Percentiles rank a stretch among this genome's conserved stretches.
These are phyloP conservation scores for Atkinsonella hypoxylon DNA, from an alignment of 2,329 filamentous ascomycete species.

Conservation along the genomic window DNA sequence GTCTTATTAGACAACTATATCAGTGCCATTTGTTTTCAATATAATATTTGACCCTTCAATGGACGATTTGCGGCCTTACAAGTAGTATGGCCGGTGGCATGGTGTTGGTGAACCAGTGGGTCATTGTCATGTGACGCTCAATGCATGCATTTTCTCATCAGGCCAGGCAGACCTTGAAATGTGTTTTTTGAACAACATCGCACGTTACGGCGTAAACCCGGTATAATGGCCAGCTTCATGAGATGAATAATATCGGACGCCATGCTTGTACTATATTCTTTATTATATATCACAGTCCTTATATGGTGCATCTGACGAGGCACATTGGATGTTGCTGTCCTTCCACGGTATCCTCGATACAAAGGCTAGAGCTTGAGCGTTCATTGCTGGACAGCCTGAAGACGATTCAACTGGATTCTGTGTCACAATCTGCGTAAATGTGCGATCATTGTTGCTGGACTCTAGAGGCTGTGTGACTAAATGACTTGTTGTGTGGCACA, in stretches of 20 bases:
- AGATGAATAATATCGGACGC: too few species aligned
- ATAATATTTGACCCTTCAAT: neutral
- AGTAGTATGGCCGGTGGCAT: neutral
- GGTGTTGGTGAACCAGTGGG: neutral
- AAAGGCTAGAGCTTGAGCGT: neutral
- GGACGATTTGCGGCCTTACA: neutral
- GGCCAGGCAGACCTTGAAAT: too few species aligned
- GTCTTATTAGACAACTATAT: neutral
- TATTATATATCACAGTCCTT: too few species aligned
- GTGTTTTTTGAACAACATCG: too few species aligned
- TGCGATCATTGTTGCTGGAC: neutral
- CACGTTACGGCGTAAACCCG: too few species aligned
- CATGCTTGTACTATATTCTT: too few species aligned
- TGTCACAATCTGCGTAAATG: neutral
- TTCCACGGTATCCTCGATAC: neutral
- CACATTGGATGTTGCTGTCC: too few species aligned
- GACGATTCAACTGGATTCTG: neutral
- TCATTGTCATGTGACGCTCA: conserved; percentile 3
- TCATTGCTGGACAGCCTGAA: neutral
- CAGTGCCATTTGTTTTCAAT: neutral
- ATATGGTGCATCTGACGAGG: too few species aligned
- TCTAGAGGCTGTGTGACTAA: neutral
- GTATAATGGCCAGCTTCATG: too few species aligned
- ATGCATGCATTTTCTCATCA: neutral
- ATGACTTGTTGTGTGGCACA: neutral